A percentile compares a stretch with the other conserved stretches of the same genome.
phyloP scores from a whole-genome alignment of 2,329 filamentous ascomycete genomes.

The Tolypocladium sp. region DNA sequence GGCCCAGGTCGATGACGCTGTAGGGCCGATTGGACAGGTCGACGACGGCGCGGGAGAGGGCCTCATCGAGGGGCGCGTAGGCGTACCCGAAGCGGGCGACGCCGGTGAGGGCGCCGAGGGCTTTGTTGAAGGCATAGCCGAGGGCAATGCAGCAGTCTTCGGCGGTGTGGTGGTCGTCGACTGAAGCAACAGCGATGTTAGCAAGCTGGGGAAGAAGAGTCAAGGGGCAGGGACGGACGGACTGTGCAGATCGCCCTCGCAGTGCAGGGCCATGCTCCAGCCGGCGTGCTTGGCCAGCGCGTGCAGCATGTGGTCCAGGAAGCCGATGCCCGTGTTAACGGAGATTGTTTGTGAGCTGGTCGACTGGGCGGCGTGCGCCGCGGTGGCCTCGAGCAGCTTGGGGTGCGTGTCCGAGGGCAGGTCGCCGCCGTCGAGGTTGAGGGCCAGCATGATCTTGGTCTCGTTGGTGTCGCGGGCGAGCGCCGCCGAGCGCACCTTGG shows the following conservation, averaged over 20 bases:
- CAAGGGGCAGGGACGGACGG: constrained; percentile 26
- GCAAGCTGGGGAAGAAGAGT: too few relatives aligned
- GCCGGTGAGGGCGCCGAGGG: constrained; percentile 69
- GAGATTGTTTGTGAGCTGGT: constrained; percentile 79
- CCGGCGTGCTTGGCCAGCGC: constrained; percentile 92
- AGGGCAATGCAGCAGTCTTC: constrained; percentile 93
- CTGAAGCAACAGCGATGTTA: constrained; percentile 29
- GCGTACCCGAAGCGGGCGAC: constrained; percentile 86
- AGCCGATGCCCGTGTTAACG: constrained; percentile 89
- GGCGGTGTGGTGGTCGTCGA: constrained; percentile 97
- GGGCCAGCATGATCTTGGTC: constrained; percentile 87
- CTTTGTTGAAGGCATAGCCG: constrained; percentile 72
- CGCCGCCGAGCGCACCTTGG: constrained; percentile 55
- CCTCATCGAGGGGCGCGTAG: constrained; percentile 91
- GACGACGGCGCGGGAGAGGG: constrained; percentile 84
- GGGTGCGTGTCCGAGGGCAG: constrained; percentile 58
- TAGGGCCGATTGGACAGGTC: constrained; percentile 91
- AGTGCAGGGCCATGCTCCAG: constrained; percentile 79
- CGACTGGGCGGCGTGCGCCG: constrained; percentile 72
- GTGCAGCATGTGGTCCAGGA: constrained; percentile 98
- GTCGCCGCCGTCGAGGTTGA: constrained; percentile 86
- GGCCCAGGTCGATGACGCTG: constrained; percentile 71
- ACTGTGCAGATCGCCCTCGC: constrained; percentile 88
- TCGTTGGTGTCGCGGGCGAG: constrained; percentile 92
- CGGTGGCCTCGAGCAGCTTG: constrained; percentile 38